Evolutionary conservation across 371 early-diverging fungal species (phyloP), one percentile per base, ranked within the genome.

Genomic region (Entomophthora muscae): DNA sequence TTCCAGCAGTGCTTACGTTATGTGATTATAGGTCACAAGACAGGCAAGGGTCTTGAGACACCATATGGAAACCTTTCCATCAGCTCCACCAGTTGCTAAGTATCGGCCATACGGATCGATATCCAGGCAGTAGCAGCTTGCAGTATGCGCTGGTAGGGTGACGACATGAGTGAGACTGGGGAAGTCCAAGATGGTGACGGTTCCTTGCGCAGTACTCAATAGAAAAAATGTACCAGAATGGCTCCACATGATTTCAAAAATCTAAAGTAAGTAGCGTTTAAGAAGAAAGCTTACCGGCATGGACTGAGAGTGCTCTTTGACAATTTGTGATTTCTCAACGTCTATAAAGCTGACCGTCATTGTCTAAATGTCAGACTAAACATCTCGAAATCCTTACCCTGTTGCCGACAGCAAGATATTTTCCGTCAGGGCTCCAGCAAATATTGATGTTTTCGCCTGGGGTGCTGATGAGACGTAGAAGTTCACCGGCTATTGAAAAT

Each of bases 401-500:
- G 69, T 89, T 85, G 5, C 90, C 89, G 3, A 90, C 90, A 24
- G 89, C 89, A 65, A 90, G 83, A 61, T 73, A 70, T 33, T 79
- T 73, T 17, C 89, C 90, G 66, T 89, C 84, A 1, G 89, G 88
- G 65, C 85, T 82, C 88, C 90, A 90, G 64, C 83, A 81, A 29
- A 89, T 81, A 71, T 89, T 90, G 73, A 92, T 89, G 68, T 90
- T 90, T 67, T 89, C 89, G 0, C 90, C 90, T 1, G 72, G 74
- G 7, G 93, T 92, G 28, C 76, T 72, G 3, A 89, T 73, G 17
- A 75, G 73, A 3, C 80, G 76, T 3, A 79, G 78, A 63, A 84
- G 77, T 66, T 82, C 79, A 3, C 78, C 81, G 28, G 83, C 83
- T 82, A 70, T 5, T 30, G 32, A 23, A 30, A 42, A 54, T 53